Base-by-base conservation (phyloP, 305 asterid genomes). In the Rubia peregrina region DNA sequence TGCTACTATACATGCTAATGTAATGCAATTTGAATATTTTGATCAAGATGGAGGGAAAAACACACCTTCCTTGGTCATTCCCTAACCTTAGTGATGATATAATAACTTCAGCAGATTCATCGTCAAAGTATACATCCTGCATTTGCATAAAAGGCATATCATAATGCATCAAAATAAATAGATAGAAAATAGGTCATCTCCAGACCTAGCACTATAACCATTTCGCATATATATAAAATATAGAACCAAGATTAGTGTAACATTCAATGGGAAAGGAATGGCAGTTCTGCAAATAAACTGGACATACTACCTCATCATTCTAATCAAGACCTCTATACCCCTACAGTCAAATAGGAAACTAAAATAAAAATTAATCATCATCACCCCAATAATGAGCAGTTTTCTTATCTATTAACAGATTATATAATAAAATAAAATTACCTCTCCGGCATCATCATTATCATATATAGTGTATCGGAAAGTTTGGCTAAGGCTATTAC, bases 41-140 rank as follows among this genome's bases (percentile, higher is more conserved):
- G 8, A 10, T 10, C 26, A 1, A 53, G 10, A 24, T 21, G 16
- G 5, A 49, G 51, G 42, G 56, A 51, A 68, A 83, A n/a, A n/a
- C 96, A 82, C 79, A 94, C 97, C 99, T 91, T 71, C 97, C 96
- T 73, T 89, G 96, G 80, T 89, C 95, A 74, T 89, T 96, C 60
- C 95, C 97, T 91, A 94, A 78, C 86, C 99, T 83, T 66, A 94
- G 81, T 70, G 99, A 91, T 63, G 99, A 94, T 77, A 94, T 88
- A 74, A 94, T 1, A 24, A 24, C 26, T 24, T 24, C 26, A 24
- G 26, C 26, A 24, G 26, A 24, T 24, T 24, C 26, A 24, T 24
- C 26, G 26, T 24, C 26, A 24, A 24, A 24, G 1, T 24, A 24
- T 24, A 24, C 26, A 24, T 24, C 26, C 26, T 24, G 26, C 26